Evolutionary conservation across 441 rosid species (phyloP).

Genomic region (Isatis lusitanica): DNA sequence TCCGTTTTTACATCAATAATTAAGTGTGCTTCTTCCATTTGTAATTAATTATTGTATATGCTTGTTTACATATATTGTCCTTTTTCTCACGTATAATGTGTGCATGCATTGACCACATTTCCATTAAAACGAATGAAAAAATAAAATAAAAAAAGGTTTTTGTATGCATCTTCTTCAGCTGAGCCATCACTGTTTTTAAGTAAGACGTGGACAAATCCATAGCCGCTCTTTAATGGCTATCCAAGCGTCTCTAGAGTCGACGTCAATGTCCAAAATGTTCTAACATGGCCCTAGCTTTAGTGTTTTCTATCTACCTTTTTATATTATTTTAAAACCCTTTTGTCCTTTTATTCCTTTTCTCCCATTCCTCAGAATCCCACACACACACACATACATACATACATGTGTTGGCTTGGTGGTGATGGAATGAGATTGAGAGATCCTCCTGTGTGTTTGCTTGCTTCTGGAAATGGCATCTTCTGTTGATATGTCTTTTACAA

Average conservation of each 20-base stretch:
- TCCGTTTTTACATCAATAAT: no score
- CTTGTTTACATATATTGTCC: no score
- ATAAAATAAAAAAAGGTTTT: background rate
- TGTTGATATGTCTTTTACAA: conserved; percentile 23
- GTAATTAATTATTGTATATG: no score
- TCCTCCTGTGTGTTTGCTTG: conserved; percentile 18
- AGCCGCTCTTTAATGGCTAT: conserved; percentile 38
- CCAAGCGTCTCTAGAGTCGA: conserved; percentile 30
- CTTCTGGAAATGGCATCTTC: conserved; percentile 34
- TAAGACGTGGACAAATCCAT: conserved; percentile 36
- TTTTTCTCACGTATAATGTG: background rate
- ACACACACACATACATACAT: background rate
- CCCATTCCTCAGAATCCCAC: conserved; percentile 31
- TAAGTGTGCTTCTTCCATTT: no score
- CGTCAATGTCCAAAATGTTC: conserved; percentile 33
- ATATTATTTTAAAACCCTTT: background rate
- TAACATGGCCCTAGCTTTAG: conserved; percentile 3
- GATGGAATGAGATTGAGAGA: conserved; percentile 22
- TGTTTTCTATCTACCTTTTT: background rate
- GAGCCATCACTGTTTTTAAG: conserved; percentile 20
- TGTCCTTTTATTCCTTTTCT: conserved; percentile 26
- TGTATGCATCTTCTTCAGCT: conserved; percentile 24
- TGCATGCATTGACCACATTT: conserved; percentile 2
- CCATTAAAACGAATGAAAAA: background rate
- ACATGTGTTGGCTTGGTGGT: conserved; percentile 1